phyloP scores from a whole-genome alignment of 495 filamentous ascomycete genomes.

The Darksidea phi region DNA sequence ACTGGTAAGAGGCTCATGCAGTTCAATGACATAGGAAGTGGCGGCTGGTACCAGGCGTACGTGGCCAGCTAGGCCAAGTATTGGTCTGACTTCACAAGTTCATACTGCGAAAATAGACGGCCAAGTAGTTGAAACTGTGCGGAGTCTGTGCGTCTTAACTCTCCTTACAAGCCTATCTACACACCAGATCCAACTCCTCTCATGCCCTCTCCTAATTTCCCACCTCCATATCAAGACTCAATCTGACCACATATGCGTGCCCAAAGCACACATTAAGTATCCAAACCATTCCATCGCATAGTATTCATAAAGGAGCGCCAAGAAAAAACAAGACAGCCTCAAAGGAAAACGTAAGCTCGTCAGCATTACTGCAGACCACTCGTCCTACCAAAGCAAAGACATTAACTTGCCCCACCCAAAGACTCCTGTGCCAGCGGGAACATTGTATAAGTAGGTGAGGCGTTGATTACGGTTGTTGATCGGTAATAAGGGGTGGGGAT shows the following conservation, averaged over 20 bases:
- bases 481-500: neutral
- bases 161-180: conserved; percentile 1
- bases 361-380: conserved; percentile 18
- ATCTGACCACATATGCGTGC: no score
- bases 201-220: neutral
- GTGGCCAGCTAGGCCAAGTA: no score
- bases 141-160: conserved; percentile 9
- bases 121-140: no score
- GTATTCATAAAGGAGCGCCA: conserved; percentile 25
- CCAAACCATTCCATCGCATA: conserved; percentile 6
- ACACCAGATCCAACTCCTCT: neutral
- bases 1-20: no score
- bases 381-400: conserved; percentile 1
- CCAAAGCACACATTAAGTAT: neutral
- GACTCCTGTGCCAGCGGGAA: conserved; percentile 29
- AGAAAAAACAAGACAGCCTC: neutral
- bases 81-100: no score
- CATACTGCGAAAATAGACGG: no score
- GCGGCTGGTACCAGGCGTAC: no score
- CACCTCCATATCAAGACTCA: neutral
- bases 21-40: no score
- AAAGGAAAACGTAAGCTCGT: conserved; percentile 20
- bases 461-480: conserved; percentile 10
- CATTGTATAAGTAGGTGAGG: neutral
- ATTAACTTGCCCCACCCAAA: conserved; percentile 3